Conservation (phyloP, 2,329 filamentous ascomycete genomes). For the Raffaelea arxii region DNA sequence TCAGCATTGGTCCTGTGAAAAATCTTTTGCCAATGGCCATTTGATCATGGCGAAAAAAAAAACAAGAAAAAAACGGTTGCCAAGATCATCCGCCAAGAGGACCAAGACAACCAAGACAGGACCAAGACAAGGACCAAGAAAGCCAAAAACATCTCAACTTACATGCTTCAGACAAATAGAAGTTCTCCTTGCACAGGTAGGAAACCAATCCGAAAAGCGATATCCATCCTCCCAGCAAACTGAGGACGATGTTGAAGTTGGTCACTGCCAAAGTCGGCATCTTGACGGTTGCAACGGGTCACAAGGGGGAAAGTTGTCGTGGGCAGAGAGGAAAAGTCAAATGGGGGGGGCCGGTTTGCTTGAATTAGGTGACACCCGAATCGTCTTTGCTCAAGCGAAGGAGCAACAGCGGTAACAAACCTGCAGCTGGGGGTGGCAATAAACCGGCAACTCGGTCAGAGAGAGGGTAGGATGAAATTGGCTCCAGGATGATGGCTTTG, state of each 20-base stretch:
- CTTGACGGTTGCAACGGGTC: no score
- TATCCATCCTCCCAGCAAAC: conserved; percentile 76
- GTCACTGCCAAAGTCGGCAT: conserved; percentile 36
- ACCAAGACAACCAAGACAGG: no score
- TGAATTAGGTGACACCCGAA: conserved; percentile 23
- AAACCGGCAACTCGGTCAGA: neutral
- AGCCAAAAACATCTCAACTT: conserved; percentile 27
- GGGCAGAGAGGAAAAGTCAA: neutral
- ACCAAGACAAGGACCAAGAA: no score
- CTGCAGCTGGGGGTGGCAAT: conserved; percentile 11
- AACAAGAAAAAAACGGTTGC: neutral
- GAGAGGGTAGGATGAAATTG: neutral
- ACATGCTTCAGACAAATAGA: conserved; percentile 86
- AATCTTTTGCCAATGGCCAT: neutral
- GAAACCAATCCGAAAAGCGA: conserved; percentile 86
- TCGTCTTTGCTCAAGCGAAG: conserved; percentile 26
- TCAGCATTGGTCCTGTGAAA: no score
- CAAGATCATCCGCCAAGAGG: no score
- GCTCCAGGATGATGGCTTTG: neutral
- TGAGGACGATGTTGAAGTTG: conserved; percentile 79
- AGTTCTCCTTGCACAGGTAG: conserved; percentile 79
- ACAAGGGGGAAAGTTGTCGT: neutral
- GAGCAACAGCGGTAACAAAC: conserved; percentile 14
- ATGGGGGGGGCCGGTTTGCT: neutral
- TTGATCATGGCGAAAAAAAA: neutral